Conservation (phyloP, 2,329 filamentous ascomycete genomes). For the Fusarium chlamydosporum region DNA sequence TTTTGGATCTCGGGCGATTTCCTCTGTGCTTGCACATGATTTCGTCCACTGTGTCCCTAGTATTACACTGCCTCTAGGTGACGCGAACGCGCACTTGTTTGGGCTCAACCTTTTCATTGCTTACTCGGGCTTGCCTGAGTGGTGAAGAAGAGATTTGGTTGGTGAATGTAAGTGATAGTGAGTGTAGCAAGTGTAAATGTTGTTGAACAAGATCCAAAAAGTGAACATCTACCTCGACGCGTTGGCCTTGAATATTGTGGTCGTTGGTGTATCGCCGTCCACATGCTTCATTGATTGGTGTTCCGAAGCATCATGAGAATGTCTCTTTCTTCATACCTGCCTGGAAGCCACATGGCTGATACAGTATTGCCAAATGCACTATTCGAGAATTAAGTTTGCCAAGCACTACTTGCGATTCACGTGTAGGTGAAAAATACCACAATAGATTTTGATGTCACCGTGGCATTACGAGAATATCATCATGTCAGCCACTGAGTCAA, state of each 20-base stretch:
- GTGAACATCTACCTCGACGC: no score
- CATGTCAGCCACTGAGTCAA: neutral
- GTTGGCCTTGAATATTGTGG: no score
- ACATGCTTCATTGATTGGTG: no score
- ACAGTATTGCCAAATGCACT: neutral
- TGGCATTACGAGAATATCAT: neutral
- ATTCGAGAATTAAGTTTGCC: neutral
- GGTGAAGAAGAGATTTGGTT: conserved; percentile 14
- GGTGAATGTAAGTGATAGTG: neutral
- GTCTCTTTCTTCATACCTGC: no score
- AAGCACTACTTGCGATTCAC: neutral
- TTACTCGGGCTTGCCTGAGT: conserved; percentile 17
- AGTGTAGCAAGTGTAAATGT: no score
- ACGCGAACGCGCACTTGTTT: conserved; percentile 33
- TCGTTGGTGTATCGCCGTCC: no score
- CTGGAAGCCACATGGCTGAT: accelerated
- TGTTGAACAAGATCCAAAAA: neutral
- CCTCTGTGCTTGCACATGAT: conserved; percentile 38
- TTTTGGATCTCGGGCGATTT: conserved; percentile 26
- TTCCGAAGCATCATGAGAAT: neutral
- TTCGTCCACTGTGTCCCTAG: conserved; percentile 32
- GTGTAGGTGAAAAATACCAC: neutral
- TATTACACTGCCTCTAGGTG: conserved; percentile 41
- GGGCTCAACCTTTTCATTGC: conserved; percentile 32
- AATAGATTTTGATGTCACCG: neutral